Evolutionary conservation across 1,284 basidiomycete genomes (phyloP).

Genomic region (Ceratobasidium sp.): DNA sequence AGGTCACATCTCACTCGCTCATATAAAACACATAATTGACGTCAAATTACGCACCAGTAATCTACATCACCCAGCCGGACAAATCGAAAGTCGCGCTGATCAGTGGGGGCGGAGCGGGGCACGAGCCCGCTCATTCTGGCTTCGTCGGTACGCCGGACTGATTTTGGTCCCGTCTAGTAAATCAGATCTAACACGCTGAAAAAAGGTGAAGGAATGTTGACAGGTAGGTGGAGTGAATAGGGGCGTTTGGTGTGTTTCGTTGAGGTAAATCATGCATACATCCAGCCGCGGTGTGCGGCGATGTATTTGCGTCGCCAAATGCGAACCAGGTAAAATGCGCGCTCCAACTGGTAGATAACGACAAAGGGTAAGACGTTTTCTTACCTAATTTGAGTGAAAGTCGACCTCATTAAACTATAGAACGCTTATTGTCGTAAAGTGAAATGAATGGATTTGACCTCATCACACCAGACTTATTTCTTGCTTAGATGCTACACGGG

Average conservation of each 20-base stretch:
- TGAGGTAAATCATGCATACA: slow-evolving; percentile 15
- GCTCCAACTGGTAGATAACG: slow-evolving; percentile 80
- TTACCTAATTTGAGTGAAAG: slow-evolving; percentile 32
- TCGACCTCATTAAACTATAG: slow-evolving; percentile 54
- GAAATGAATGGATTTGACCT: slow-evolving; percentile 44
- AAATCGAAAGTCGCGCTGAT: slow-evolving; percentile 80
- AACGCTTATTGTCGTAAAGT: slow-evolving; percentile 88
- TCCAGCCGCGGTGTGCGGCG: slow-evolving; percentile 84
- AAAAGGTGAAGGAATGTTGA: slow-evolving; percentile 82
- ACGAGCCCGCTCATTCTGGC: slow-evolving; percentile 88
- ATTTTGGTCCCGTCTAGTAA: neutral
- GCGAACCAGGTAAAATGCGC: slow-evolving; percentile 81
- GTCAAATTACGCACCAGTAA: slow-evolving; percentile 59
- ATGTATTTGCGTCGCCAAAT: slow-evolving; percentile 89
- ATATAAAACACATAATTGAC: neutral
- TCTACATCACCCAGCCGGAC: slow-evolving; percentile 68
- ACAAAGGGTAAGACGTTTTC: slow-evolving; percentile 71
- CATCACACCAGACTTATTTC: neutral
- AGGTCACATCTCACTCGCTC: slow-evolving; percentile 56
- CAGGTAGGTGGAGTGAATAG: slow-evolving; percentile 58
- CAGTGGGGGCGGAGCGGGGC: slow-evolving; percentile 91
- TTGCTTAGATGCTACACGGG: slow-evolving; percentile 80
- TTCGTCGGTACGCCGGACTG: slow-evolving; percentile 68
- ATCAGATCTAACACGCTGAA: neutral
- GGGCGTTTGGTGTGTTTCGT: neutral